These are phyloP conservation scores for Chlorencoelia australis DNA, from an alignment of 2,329 filamentous ascomycete species.

Conservation along the genomic window DNA sequence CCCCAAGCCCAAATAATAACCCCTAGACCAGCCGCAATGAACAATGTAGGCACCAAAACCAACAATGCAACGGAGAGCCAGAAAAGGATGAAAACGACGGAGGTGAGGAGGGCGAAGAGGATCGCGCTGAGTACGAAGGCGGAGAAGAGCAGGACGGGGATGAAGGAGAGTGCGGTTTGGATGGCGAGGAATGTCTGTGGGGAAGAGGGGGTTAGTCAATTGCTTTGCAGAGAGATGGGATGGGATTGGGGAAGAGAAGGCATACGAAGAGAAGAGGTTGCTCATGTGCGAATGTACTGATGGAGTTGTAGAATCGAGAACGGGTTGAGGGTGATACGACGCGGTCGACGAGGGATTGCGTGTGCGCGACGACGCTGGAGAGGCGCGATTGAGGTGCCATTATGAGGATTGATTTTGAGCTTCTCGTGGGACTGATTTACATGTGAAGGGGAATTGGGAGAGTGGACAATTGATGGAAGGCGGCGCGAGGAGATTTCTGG, in stretches of 20 bases:
- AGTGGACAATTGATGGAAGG: no score
- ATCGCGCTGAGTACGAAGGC: constrained; percentile 54
- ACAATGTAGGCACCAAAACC: constrained; percentile 57
- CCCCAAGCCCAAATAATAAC: constrained; percentile 59
- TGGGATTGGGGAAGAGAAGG: constrained; percentile 10
- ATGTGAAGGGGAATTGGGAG: no score
- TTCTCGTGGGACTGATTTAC: no score
- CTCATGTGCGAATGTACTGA: constrained; percentile 45
- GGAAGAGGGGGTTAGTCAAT: constrained; percentile 1
- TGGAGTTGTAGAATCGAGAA: constrained; percentile 42
- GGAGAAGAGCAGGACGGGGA: constrained; percentile 60
- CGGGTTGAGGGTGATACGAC: constrained; percentile 52
- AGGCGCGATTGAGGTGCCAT: no score
- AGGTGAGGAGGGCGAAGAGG: constrained; percentile 50
- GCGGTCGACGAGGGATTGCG: no score
- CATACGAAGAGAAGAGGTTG: constrained; percentile 63
- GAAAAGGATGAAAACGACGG: constrained; percentile 56
- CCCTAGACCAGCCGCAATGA: constrained; percentile 53
- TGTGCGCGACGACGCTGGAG: no score
- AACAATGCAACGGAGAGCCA: constrained; percentile 57
- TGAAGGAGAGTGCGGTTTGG: constrained; percentile 53
- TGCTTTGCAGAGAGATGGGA: not conserved
- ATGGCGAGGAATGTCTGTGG: constrained; percentile 55
- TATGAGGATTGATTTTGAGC: no score
- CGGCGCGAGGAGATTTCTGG: no score